These are phyloP conservation scores for Camelina neglecta DNA, from an alignment of 345 rosid genomes.

Conservation along the genomic window DNA sequence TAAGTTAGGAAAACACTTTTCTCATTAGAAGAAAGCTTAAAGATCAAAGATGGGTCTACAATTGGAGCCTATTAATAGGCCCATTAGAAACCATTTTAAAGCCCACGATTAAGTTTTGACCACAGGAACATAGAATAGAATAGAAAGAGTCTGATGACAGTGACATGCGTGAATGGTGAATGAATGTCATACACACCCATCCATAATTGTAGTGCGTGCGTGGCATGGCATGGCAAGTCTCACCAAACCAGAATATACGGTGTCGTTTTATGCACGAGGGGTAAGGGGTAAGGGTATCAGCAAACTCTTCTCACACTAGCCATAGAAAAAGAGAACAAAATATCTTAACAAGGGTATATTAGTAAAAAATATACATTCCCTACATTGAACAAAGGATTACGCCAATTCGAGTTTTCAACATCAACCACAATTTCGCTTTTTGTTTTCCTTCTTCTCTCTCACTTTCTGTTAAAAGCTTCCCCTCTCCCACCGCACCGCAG, in stretches of 20 bases:
- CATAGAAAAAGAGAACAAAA: not conserved
- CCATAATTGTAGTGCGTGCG: constrained; percentile 10
- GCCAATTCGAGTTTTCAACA: not conserved
- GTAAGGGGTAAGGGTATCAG: constrained; percentile 4
- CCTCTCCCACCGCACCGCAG: not conserved
- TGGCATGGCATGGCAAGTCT: not conserved
- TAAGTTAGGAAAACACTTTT: not conserved
- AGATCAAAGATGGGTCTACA: not conserved
- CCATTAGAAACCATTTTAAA: not conserved
- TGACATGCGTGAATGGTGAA: not conserved
- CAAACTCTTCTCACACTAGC: not conserved
- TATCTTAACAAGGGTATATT: not conserved
- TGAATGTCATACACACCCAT: constrained; percentile 7
- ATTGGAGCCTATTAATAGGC: not conserved
- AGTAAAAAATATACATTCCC: constrained; percentile 4
- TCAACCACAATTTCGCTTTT: constrained; percentile 27
- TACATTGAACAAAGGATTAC: constrained; percentile 7
- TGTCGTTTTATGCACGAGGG: not conserved
- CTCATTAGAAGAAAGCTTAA: not conserved
- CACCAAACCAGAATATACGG: not conserved
- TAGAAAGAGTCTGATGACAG: not conserved
- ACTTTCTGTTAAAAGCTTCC: constrained; percentile 5
- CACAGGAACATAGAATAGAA: not conserved
- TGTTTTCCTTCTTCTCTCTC: not conserved
- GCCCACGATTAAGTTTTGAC: not conserved